A percentile compares a stretch with the other conserved stretches of the same genome.
phyloP scores from a whole-genome alignment of 495 filamentous ascomycete genomes.

The Coniosporium apollinis region DNA sequence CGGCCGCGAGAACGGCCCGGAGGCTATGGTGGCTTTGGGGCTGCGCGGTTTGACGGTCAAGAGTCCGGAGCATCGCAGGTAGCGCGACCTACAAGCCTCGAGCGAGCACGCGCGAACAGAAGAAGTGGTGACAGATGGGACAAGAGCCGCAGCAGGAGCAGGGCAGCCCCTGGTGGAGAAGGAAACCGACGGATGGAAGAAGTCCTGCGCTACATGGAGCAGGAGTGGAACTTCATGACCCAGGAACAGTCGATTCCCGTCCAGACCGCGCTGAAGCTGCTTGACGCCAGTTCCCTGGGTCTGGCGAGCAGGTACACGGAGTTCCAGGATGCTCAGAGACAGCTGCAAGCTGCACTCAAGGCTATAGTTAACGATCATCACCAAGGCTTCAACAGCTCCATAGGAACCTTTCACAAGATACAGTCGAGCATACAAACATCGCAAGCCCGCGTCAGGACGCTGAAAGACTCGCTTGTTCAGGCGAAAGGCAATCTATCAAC shows the following conservation, averaged over 20 bases:
- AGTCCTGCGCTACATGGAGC: conserved; percentile 54
- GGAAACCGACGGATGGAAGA: no score
- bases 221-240: conserved; percentile 84
- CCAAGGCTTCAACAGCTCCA: conserved; percentile 97
- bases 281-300: conserved; percentile 86
- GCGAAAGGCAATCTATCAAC: conserved; percentile 70
- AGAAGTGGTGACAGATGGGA: conserved; percentile 11
- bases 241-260: conserved; percentile 77
- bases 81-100: conserved; percentile 14
- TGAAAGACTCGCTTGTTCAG: conserved; percentile 68
- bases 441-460: conserved; percentile 62
- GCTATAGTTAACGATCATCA: conserved; percentile 97
- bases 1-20: no score
- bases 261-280: conserved; percentile 77
- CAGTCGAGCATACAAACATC: conserved; percentile 81
- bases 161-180: no score
- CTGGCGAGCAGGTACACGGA: conserved; percentile 70
- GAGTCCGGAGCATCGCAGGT: conserved; percentile 8
- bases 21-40: conserved; percentile 26
- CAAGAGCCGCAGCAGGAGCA: conserved; percentile 12
- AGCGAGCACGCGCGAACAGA: conserved; percentile 15
- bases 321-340: conserved; percentile 63
- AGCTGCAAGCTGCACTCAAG: conserved; percentile 81
- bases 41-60: conserved; percentile 6
- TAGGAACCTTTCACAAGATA: conserved; percentile 97